Evolutionary conservation across 257 asterid species (phyloP).

Genomic region (Fraxinus cuspidata): DNA sequence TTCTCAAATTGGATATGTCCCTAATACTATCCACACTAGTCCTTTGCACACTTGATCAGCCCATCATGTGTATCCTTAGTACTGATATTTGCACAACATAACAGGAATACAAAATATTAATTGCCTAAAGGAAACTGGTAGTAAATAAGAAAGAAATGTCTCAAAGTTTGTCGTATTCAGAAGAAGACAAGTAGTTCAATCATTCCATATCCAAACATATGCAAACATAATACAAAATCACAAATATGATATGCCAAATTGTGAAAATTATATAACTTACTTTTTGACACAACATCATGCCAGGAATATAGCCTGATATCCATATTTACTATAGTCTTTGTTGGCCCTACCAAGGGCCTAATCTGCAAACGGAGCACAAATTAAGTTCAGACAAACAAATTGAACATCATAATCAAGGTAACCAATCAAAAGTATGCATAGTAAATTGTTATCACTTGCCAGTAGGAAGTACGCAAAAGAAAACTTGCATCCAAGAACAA

Average conservation of each 20-base stretch:
- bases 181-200: not conserved
- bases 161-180: not conserved
- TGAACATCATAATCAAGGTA: slow-evolving; percentile 18
- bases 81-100: not conserved
- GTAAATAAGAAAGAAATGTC: not conserved
- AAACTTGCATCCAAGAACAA: slow-evolving; percentile 84
- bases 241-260: slow-evolving; percentile 5
- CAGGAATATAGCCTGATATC: slow-evolving; percentile 59
- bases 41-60: not conserved
- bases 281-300: slow-evolving; percentile 84
- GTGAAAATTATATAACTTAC: slow-evolving; percentile 45
- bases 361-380: slow-evolving; percentile 58
- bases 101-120: not conserved
- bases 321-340: slow-evolving; percentile 50
- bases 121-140: not conserved
- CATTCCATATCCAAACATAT: not conserved
- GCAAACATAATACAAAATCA: not conserved
- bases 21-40: not conserved
- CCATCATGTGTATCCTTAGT: not conserved
- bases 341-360: slow-evolving; percentile 74
- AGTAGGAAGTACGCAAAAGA: slow-evolving; percentile 85
- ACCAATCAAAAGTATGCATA: slow-evolving; percentile 10
- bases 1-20: not conserved
- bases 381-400: slow-evolving; percentile 5
- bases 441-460: slow-evolving; percentile 47